phyloP scores from a whole-genome alignment of 225 moss, liverwort and hornwort species.

The Straminergon stramineum region DNA sequence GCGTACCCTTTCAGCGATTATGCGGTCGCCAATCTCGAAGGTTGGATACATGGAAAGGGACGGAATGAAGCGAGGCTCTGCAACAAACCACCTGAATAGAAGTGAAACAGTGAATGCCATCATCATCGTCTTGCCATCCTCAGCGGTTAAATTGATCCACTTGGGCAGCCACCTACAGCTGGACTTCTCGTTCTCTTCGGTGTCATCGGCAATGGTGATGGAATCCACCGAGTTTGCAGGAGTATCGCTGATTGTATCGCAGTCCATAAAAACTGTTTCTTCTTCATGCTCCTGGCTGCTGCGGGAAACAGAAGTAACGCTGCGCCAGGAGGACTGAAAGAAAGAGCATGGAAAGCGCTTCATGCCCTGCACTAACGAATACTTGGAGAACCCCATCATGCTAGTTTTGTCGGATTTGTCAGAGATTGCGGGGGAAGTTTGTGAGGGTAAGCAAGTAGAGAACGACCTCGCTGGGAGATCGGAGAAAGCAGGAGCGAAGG shows the following conservation, averaged over 20 bases:
- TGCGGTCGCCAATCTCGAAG: constrained; percentile 92
- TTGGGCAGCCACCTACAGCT: constrained; percentile 78
- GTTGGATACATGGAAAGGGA: constrained; percentile 98
- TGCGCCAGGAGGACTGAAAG: constrained; percentile 42
- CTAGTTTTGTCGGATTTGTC: constrained; percentile 4
- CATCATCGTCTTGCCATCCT: constrained; percentile 90
- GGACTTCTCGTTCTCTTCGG: constrained; percentile 22
- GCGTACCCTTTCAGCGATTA: constrained; percentile 92
- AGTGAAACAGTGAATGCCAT: constrained; percentile 85
- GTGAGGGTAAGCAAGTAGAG: constrained; percentile 28
- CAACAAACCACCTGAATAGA: constrained; percentile 83
- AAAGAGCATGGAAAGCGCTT: constrained; percentile 37
- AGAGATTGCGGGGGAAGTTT: neutral
- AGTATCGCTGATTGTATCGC: neutral
- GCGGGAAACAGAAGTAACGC: constrained; percentile 23
- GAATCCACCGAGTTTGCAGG: constrained; percentile 11
- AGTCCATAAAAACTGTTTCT: constrained; percentile 20
- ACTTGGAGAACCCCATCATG: constrained; percentile 27
- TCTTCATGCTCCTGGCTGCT: constrained; percentile 27
- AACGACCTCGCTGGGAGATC: constrained; percentile 19
- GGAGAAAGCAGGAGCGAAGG: constrained; percentile 21
- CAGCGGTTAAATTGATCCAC: constrained; percentile 77
- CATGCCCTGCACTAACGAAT: constrained; percentile 29
- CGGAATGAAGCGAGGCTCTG: constrained; percentile 94
- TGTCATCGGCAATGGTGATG: constrained; percentile 20